Evolutionary conservation across 805 yeast species (phyloP), one percentile per base, ranked within the genome.

Genomic region (Candida khao-thaluensis): DNA sequence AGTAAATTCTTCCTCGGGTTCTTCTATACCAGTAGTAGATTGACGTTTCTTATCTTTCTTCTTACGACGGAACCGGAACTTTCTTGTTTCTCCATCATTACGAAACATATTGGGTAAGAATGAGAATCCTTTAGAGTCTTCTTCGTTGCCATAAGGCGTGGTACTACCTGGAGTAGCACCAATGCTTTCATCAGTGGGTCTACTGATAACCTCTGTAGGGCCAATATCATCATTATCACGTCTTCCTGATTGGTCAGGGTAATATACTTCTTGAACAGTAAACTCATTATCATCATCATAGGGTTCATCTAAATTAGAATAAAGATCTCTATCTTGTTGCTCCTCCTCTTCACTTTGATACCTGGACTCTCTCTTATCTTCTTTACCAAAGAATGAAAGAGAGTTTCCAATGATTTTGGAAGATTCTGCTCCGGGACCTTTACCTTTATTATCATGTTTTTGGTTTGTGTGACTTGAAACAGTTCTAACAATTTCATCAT

Each of bases 331-430:
- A 35, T 51, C 57, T 21, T 43, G 42, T 15, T 47, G 52, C 40
- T 64, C 66, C 5, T 60, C 62, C 21, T 57, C 57, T 5, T 61
- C 68, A 22, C 48, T 47, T 1, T 36, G 42, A 40, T 64, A 68
- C 25, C 74, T 48, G 5, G 50, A 40, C 38, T 68, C 71, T 17
- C 52, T 46, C 15, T 55, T 57, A 43, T 68, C 74, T 1, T 42
- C 44, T 20, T 41, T 41, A n/a, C 46, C 51, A 44, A 62, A 61
- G 38, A 64, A 61, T 8, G 55, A 45, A 45, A 64, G 53, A 0
- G 71, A 50, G 39, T 66, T 66, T 2, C 50, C 50, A 21, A 49
- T 31, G 9, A 42, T 28, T 6, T 15, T 24, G 7, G 17, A 3
- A 11, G 28, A 12, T 22, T 32, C 36, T 30, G 10, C 21, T 4